Base-by-base conservation (phyloP, 2,329 filamentous ascomycete genomes). In the Fusarium miscanthi region DNA sequence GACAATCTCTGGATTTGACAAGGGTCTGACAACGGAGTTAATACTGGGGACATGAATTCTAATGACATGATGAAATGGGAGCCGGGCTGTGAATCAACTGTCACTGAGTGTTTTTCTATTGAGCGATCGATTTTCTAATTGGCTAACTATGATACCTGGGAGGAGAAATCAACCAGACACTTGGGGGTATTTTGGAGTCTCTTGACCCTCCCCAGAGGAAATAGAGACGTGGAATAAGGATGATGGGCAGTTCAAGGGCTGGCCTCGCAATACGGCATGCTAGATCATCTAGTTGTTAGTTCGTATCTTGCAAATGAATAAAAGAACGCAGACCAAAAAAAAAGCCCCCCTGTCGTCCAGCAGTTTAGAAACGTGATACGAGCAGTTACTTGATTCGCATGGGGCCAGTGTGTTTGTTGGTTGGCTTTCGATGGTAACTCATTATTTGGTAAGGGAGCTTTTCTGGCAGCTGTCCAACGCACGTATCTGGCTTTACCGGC, bases 11-110 rank as follows among this genome's bases (percentile, higher is more conserved):
- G 14, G 48, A 60, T 42, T 68, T 52, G 31, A 42, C 31, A 68
- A 45, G 61, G 46, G 31, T 35, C 62, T 70, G 37, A 46, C 59
- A 64, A 65, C 56, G 64, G 75, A 66, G 59, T 75, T 70, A 40
- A 41, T 41, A 61, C 40, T 58, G 63, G 30, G 49, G 56, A 52
- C 33, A 52, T 42, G 46, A 66, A 49, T 58, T 45, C 46, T 51
- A 46, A 57, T 63, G 58, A 64, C 63, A 56, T 68, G 64, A 75
- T 59, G 69, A 70, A 46, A 59, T 67, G 43, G 31, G 38, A 56
- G 40, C 38, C 31, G 35, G 35, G 49, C 51, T 37, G 33, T 21
- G 6, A 12, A 51, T 40, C 31, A 49, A 59, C 40, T 48, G 21
- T 53, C 41, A 33, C 42, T 52, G 46, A 52, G n/a, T 41, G 23